phyloP scores from a whole-genome alignment of 495 filamentous ascomycete genomes.

The Neurospora pannonica region DNA sequence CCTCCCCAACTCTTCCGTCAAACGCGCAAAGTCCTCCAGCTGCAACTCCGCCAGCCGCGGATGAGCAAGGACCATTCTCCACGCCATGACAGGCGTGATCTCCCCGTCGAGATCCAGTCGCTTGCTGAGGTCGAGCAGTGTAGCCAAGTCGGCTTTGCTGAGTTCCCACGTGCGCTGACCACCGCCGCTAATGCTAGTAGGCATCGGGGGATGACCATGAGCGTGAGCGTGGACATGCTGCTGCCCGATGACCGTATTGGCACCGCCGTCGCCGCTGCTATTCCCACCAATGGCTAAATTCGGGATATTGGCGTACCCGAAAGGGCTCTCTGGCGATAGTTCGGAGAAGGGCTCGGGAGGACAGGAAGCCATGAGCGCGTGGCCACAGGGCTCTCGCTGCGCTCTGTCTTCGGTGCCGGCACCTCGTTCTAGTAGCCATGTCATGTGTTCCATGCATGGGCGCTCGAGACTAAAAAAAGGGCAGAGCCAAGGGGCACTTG shows the following conservation, averaged over 20 bases:
- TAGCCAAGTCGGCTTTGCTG: constrained; percentile 61
- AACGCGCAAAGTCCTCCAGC: constrained; percentile 57
- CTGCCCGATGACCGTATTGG: constrained; percentile 3
- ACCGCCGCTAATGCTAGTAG: constrained; percentile 3
- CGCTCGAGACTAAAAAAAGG: constrained; percentile 65
- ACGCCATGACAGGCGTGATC: constrained; percentile 95
- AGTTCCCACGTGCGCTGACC: constrained; percentile 57
- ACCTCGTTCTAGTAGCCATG: constrained; percentile 56
- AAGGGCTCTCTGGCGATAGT: constrained; percentile 39
- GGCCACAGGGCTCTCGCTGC: constrained; percentile 49
- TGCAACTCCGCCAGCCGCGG: constrained; percentile 55
- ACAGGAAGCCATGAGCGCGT: constrained; percentile 84
- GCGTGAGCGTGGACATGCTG: not conserved
- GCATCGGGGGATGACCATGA: not conserved
- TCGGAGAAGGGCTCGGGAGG: constrained; percentile 52
- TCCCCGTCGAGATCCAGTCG: constrained; percentile 82
- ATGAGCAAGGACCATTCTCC: constrained; percentile 69
- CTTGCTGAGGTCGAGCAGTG: constrained; percentile 74
- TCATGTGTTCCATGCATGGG: constrained; percentile 91
- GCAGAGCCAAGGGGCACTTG: constrained; percentile 5
- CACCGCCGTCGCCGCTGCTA: constrained; percentile 1
- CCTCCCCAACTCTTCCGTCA: constrained; percentile 61
- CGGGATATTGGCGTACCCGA: constrained; percentile 27
- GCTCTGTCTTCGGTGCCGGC: constrained; percentile 34
- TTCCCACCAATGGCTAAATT: not conserved